Conservation (phyloP, 148 eudicot genomes). For the Chenopodium berlandieri region DNA sequence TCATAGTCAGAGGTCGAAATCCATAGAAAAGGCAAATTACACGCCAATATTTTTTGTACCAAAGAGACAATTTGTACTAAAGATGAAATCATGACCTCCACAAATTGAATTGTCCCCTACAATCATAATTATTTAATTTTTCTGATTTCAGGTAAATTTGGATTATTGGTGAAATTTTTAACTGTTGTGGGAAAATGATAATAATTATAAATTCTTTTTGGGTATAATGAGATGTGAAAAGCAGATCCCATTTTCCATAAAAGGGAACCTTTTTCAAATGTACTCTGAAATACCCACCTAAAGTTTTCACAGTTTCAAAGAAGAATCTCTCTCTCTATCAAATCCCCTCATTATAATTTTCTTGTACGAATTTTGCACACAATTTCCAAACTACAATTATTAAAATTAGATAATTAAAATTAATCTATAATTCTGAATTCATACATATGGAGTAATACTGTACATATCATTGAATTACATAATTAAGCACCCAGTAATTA, state of each 20-base stretch:
- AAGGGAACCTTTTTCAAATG: slow-evolving; percentile 53
- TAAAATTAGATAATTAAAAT: too few species aligned
- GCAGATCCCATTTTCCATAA: slow-evolving; percentile 74
- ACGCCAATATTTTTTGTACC: background rate
- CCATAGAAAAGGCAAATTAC: slow-evolving; percentile 17
- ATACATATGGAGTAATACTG: too few species aligned
- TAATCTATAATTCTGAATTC: too few species aligned
- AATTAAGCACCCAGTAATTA: too few species aligned
- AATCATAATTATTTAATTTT: background rate
- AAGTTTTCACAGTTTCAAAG: slow-evolving; percentile 55
- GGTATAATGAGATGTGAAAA: slow-evolving; percentile 63
- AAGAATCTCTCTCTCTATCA: slow-evolving; percentile 46
- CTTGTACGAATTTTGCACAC: too few species aligned
- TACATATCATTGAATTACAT: too few species aligned
- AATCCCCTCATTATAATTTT: too few species aligned
- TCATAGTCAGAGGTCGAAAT: background rate
- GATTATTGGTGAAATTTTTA: background rate
- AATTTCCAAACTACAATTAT: too few species aligned
- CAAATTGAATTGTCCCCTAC: slow-evolving; percentile 19
- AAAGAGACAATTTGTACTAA: slow-evolving; percentile 33
- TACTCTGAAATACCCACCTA: slow-evolving; percentile 53
- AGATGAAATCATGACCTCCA: slow-evolving; percentile 39
- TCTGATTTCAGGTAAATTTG: background rate
- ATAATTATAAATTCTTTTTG: slow-evolving; percentile 27
- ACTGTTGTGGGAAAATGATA: slow-evolving; percentile 12